Base-by-base conservation (phyloP, 306 rosid species). In the Lagenaria siceraria region DNA sequence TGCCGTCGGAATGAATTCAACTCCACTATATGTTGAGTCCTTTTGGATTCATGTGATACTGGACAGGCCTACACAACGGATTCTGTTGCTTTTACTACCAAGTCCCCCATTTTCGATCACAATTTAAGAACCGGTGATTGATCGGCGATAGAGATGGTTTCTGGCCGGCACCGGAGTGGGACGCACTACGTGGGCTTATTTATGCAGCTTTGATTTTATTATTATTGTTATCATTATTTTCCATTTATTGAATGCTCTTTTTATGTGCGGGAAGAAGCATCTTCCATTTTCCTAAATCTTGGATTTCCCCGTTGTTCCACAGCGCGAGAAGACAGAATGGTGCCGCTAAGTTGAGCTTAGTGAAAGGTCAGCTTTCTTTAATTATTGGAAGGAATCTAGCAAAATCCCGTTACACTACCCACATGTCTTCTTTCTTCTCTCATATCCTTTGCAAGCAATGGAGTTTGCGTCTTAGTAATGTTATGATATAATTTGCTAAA, bases 271-370 rank as follows among this genome's bases (percentile, higher is more conserved):
- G 70, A 80, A 58, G 51, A 42, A 72, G 38, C 70, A 31, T 53
- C 53, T 29, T 78, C 83, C 78, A 63, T 29, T 8, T 27, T 63
- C 79, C 80, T 84, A 83, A 82, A 33, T 73, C 42, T 75, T 84
- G 64, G 58, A 19, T 66, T 79, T 76, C 85, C 80, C 76, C 74
- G 42, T 65, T 91, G 84, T 59, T 81, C 83, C 88, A 81, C 89
- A 90, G 79, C 56, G 63, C 65, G 78, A 73, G 84, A 81, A 74
- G 81, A 84, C 84, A 82, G 71, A 81, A 78, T 92, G 88, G 63
- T 31, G 80, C 86, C 79, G 78, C 84, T 81, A 79, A 79, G 80
- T 87, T 78, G 79, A 85, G 89, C 82, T 21, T 90, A 79, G 75
- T 78, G 81, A 92, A 86, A 81, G 80, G 82, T 72, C 58, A 25